Percentiles rank a stretch among this genome's conserved stretches.
Evolutionary conservation across 495 filamentous ascomycete species (phyloP).

Genomic region (Tuber microsphaerosporum): DNA sequence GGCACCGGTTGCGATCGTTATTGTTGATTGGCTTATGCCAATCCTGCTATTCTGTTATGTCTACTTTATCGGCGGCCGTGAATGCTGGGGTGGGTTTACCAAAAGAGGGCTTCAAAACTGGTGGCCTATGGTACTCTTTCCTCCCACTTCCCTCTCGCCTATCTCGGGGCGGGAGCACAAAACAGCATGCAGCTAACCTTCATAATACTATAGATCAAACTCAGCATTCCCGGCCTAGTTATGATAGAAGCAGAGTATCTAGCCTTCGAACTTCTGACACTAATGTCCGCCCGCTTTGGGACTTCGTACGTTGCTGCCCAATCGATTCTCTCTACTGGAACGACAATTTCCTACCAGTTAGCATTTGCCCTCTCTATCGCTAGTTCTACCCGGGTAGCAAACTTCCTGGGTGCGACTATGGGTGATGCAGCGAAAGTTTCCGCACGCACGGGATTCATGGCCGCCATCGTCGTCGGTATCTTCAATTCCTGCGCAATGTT

Average conservation of each 20-base stretch:
- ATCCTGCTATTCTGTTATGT: constrained; percentile 68
- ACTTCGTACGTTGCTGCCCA: constrained; percentile 61
- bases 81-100: constrained; percentile 83
- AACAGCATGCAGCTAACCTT: constrained; percentile 38
- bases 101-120: constrained; percentile 66
- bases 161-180: neutral
- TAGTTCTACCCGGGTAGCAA: constrained; percentile 57
- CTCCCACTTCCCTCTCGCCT: neutral
- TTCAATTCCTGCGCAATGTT: constrained; percentile 67
- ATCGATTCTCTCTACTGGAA: constrained; percentile 52
- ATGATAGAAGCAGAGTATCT: constrained; percentile 92
- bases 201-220: constrained; percentile 57
- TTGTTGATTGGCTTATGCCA: constrained; percentile 76
- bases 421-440: constrained; percentile 63
- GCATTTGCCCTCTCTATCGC: constrained; percentile 58
- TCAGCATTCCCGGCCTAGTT: constrained; percentile 75
- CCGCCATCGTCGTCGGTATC: constrained; percentile 60
- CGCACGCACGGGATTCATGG: constrained; percentile 53
- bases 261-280: constrained; percentile 72
- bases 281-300: constrained; percentile 63
- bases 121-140: constrained; percentile 43
- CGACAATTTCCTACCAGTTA: constrained; percentile 54
- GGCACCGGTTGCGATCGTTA: constrained; percentile 73
- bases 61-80: constrained; percentile 62
- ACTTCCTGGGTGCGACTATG: constrained; percentile 62